phyloP scores from a whole-genome alignment of 192 early-diverging fungal species.

The Coemansia pectinata region DNA sequence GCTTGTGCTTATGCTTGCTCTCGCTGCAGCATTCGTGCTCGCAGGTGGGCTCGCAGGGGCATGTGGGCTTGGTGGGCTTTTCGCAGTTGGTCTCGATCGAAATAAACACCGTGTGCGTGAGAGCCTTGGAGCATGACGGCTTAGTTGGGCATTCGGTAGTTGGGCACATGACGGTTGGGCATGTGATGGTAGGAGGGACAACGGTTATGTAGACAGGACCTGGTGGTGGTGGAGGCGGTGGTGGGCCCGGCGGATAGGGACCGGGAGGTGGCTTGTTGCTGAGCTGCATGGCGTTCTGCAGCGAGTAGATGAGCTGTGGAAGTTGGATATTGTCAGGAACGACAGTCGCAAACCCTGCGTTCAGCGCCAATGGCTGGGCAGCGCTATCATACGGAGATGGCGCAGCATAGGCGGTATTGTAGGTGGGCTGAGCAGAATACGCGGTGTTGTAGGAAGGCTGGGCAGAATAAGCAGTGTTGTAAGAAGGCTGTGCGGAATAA shows the following conservation, averaged over 20 bases:
- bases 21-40: conserved; percentile 17
- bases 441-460: not conserved
- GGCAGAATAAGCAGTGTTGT: not conserved
- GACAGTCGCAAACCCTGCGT: conserved; percentile 24
- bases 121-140: not conserved
- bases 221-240: not conserved
- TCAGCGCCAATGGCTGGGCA: not conserved
- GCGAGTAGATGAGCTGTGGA: conserved; percentile 38
- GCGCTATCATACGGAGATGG: not conserved
- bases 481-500: not conserved
- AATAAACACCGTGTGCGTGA: conserved; percentile 40
- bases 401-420: not conserved
- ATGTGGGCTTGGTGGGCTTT: conserved; percentile 9
- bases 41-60: conserved; percentile 15
- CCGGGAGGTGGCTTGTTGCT: not conserved
- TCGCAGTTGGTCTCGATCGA: conserved; percentile 43
- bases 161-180: not conserved
- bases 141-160: not conserved
- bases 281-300: conserved; percentile 26
- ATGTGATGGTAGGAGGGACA: not conserved
- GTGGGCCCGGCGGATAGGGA: not conserved
- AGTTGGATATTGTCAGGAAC: conserved; percentile 34
- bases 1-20: conserved; percentile 16
- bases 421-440: not conserved
- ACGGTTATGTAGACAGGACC: conserved; percentile 11